Conservation (phyloP, 805 yeast genomes). For the Scheffersomyces ergatensis region DNA sequence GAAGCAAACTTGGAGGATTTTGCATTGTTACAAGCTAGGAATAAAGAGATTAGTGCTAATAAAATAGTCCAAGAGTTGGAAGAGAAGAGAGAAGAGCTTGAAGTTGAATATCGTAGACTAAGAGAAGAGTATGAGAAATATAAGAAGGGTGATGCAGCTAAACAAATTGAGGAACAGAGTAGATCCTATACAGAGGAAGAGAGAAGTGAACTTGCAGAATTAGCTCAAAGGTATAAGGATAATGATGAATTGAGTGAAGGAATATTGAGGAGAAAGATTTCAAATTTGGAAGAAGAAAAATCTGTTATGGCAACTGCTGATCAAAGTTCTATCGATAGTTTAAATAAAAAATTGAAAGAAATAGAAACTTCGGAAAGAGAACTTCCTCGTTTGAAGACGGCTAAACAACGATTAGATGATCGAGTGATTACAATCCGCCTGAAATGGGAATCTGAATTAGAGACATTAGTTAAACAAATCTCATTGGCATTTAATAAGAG, state of each 20-base stretch:
- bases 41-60: slow-evolving; percentile 18
- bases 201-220: slow-evolving; percentile 32
- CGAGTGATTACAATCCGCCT: slow-evolving; percentile 37
- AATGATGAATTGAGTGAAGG: slow-evolving; percentile 35
- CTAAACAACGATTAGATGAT: slow-evolving; percentile 24
- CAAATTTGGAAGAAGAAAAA: slow-evolving; percentile 46
- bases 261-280: slow-evolving; percentile 37
- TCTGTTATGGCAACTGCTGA: slow-evolving; percentile 36
- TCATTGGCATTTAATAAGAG: slow-evolving; percentile 64
- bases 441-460: slow-evolving; percentile 64
- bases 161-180: slow-evolving; percentile 33
- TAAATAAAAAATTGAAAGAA: slow-evolving; percentile 34
- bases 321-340: slow-evolving; percentile 34
- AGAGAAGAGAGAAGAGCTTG: slow-evolving; percentile 20
- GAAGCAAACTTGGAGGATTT: slow-evolving; percentile 1
- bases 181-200: slow-evolving; percentile 36
- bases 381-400: slow-evolving; percentile 33
- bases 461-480: slow-evolving; percentile 50
- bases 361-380: slow-evolving; percentile 29
- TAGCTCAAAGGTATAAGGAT: slow-evolving; percentile 37
- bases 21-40: slow-evolving; percentile 9
- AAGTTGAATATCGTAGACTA: slow-evolving; percentile 29
- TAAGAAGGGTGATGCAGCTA: slow-evolving; percentile 39
- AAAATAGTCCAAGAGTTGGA: slow-evolving; percentile 25
- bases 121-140: slow-evolving; percentile 35